phyloP scores from a whole-genome alignment of 164 flowering plant genomes.

The Kalanchoe fedtschenkoi region DNA sequence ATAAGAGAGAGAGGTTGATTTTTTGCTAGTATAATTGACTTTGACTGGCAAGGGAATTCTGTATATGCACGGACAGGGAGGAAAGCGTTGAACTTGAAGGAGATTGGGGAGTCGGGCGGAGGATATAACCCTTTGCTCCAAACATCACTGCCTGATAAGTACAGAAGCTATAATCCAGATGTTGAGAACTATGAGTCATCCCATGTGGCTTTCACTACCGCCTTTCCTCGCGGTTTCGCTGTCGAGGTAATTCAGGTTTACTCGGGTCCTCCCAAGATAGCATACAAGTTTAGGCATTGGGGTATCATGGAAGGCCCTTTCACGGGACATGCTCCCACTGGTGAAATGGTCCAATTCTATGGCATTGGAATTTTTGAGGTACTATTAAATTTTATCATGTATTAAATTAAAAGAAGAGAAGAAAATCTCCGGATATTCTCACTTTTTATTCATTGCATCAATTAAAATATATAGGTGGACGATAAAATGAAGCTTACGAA shows the following conservation, averaged over 20 bases:
- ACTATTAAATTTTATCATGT: too few relatives aligned
- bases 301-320: conserved; percentile 83
- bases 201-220: conserved; percentile 49
- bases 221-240: conserved; percentile 81
- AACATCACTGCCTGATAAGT: conserved; percentile 54
- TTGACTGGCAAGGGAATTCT: too few relatives aligned
- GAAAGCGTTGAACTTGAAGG: conserved; percentile 58
- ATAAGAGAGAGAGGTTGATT: too few relatives aligned
- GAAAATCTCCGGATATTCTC: not conserved
- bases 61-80: too few relatives aligned
- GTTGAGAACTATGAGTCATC: conserved; percentile 82
- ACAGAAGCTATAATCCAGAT: conserved; percentile 56
- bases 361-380: conserved; percentile 31
- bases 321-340: conserved; percentile 78
- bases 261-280: conserved; percentile 67
- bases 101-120: conserved; percentile 45
- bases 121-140: conserved; percentile 79
- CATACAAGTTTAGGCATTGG: conserved; percentile 91
- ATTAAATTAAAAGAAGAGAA: too few relatives aligned
- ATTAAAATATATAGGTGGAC: conserved; percentile 47
- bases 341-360: conserved; percentile 52
- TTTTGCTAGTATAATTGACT: too few relatives aligned
- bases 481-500: conserved; percentile 45
- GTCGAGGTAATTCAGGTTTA: conserved; percentile 72
- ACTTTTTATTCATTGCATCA: too few relatives aligned